Percentiles rank a stretch among this genome's conserved stretches.
These are phyloP conservation scores for Tylopilus subfusipes DNA, from an alignment of 768 basidiomycete genomes.

Conservation along the genomic window DNA sequence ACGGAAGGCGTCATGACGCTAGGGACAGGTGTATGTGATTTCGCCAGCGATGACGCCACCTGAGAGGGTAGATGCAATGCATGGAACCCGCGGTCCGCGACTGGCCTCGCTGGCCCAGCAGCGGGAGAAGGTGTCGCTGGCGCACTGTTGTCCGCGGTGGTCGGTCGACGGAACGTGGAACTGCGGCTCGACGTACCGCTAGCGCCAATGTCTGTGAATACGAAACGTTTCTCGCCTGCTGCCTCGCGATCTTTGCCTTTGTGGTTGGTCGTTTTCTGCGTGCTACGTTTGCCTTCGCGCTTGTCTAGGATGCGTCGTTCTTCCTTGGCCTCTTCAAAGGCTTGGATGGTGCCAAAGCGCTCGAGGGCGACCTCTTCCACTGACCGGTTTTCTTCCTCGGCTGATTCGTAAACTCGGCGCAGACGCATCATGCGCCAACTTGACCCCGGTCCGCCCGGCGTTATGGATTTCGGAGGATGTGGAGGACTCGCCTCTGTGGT, in stretches of 20 bases:
- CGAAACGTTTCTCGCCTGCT: slow-evolving; percentile 51
- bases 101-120: slow-evolving; percentile 26
- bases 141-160: slow-evolving; percentile 50
- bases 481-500: slow-evolving; percentile 37
- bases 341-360: slow-evolving; percentile 79
- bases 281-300: slow-evolving; percentile 54
- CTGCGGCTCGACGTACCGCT: slow-evolving; percentile 75
- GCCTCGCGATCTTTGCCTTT: slow-evolving; percentile 38
- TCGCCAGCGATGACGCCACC: slow-evolving; percentile 53
- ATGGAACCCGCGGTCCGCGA: slow-evolving; percentile 52
- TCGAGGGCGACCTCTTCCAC: slow-evolving; percentile 83
- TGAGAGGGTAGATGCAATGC: slow-evolving; percentile 60
- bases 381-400: slow-evolving; percentile 73
- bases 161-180: slow-evolving; percentile 84
- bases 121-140: slow-evolving; percentile 57
- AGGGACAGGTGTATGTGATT: slow-evolving; percentile 81
- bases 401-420: slow-evolving; percentile 82
- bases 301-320: slow-evolving; percentile 86
- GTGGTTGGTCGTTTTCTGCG: slow-evolving; percentile 34
- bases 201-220: slow-evolving; percentile 63
- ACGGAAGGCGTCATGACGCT: slow-evolving; percentile 79
- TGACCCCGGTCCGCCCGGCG: slow-evolving; percentile 88
- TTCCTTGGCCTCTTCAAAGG: slow-evolving; percentile 86
- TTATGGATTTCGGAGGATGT: slow-evolving; percentile 45
- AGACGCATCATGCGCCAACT: slow-evolving; percentile 99